A percentile compares a stretch with the other conserved stretches of the same genome.
Conservation (phyloP, 1,284 basidiomycete genomes). For the Cryptococcus hybrid region DNA sequence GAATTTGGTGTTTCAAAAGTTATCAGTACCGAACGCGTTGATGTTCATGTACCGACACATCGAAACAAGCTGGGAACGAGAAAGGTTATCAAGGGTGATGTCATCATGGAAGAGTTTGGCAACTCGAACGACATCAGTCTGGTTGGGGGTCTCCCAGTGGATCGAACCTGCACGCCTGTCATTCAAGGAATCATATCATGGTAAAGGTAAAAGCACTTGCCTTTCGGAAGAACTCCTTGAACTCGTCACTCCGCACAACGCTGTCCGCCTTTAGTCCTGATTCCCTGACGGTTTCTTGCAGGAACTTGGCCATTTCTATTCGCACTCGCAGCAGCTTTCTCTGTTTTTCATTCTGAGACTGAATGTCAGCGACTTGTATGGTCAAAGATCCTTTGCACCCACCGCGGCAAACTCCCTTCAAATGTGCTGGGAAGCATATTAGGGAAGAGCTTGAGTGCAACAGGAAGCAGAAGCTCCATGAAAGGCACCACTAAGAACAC, state of each 20-base stretch:
- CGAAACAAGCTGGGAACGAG: slow-evolving; percentile 93
- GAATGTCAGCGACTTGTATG: too few species aligned
- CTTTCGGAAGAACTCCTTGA: slow-evolving; percentile 99
- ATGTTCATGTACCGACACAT: slow-evolving; percentile 98
- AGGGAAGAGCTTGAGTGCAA: slow-evolving; percentile 95
- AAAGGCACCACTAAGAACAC: slow-evolving; percentile 95
- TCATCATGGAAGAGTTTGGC: slow-evolving; percentile 98
- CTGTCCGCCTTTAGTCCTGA: slow-evolving; percentile 88
- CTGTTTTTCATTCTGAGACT: slow-evolving; percentile 59
- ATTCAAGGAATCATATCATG: too few species aligned
- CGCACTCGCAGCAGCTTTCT: slow-evolving; percentile 91
- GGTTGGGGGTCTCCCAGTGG: slow-evolving; percentile 92
- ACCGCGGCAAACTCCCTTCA: slow-evolving; percentile 93
- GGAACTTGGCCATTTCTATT: slow-evolving; percentile 98
- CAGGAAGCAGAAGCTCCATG: slow-evolving; percentile 97
- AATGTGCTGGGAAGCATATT: slow-evolving; percentile 99
- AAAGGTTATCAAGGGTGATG: slow-evolving; percentile 95
- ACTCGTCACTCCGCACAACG: slow-evolving; percentile 89
- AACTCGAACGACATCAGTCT: slow-evolving; percentile 85
- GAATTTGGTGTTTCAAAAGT: slow-evolving; percentile 95
- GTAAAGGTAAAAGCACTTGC: slow-evolving; percentile 44
- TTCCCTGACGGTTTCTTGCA: slow-evolving; percentile 95
- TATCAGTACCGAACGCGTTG: slow-evolving; percentile 98
- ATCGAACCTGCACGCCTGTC: slow-evolving; percentile 59
- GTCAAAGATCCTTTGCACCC: slow-evolving; percentile 36